Conservation (phyloP, 208 protist species). For the Leishmania arabica region DNA sequence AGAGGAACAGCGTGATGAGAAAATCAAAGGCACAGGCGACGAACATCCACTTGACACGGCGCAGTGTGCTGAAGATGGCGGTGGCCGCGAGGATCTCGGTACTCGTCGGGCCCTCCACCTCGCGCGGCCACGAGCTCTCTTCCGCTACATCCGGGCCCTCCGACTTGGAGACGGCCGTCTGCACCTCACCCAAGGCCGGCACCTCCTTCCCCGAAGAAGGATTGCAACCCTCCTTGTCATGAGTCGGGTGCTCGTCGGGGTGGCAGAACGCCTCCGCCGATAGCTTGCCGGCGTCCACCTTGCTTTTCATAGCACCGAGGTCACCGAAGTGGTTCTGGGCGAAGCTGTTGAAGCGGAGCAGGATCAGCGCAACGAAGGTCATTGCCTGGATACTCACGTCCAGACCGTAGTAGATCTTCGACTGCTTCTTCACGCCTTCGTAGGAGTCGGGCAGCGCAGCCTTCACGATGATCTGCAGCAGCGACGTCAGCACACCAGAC, state of each 20-base stretch:
- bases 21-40: conserved; percentile 49
- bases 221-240: not conserved
- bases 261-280: not conserved
- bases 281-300: conserved; percentile 20
- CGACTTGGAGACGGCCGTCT: not conserved
- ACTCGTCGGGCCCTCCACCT: conserved; percentile 16
- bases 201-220: not conserved
- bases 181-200: not conserved
- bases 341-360: conserved; percentile 51
- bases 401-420: conserved; percentile 61
- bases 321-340: conserved; percentile 39
- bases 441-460: conserved; percentile 37
- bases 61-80: conserved; percentile 22
- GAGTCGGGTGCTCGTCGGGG: conserved; percentile 8
- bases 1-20: conserved; percentile 62
- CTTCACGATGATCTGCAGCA: conserved; percentile 67
- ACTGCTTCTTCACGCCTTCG: conserved; percentile 39
- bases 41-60: conserved; percentile 39
- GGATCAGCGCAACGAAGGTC: conserved; percentile 41
- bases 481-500: conserved; percentile 45
- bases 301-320: conserved; percentile 25
- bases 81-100: conserved; percentile 25
- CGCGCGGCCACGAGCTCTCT: not conserved
- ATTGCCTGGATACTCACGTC: conserved; percentile 39
- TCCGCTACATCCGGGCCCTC: not conserved